phyloP scores from a whole-genome alignment of 306 rosid genomes.

The Delonix regia region DNA sequence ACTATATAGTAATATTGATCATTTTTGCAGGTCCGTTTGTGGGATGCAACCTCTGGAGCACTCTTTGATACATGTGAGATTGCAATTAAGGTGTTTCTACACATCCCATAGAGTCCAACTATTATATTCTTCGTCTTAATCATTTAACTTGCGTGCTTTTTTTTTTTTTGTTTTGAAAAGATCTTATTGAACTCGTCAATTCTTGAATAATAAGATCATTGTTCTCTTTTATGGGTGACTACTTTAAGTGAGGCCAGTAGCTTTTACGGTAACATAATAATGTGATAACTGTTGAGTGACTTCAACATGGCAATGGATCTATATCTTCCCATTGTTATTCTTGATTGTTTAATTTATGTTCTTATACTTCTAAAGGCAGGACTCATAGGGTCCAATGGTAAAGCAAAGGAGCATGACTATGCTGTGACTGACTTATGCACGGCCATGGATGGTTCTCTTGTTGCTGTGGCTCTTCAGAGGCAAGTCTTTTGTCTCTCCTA shows the following conservation, averaged over 20 bases:
- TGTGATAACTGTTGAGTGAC: neutral
- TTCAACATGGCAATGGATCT: conserved; percentile 1
- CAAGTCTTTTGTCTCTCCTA: conserved; percentile 41
- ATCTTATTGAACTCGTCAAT: conserved; percentile 5
- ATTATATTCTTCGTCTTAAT: neutral
- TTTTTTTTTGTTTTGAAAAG: too few relatives aligned
- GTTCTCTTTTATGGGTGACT: neutral
- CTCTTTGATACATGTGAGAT: conserved; percentile 80
- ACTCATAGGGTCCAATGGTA: conserved; percentile 61
- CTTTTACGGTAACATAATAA: conserved; percentile 1
- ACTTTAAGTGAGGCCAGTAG: neutral
- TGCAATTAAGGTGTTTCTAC: conserved; percentile 62
- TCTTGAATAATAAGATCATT: conserved; percentile 1
- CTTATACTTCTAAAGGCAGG: conserved; percentile 71
- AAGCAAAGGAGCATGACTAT: conserved; percentile 55
- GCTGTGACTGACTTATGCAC: conserved; percentile 77
- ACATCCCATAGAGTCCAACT: conserved; percentile 13
- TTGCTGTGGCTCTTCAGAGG: conserved; percentile 93
- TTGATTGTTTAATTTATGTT: conserved; percentile 38
- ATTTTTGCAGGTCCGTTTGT: conserved; percentile 74
- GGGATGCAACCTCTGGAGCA: conserved; percentile 77
- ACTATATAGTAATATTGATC: conserved; percentile 19
- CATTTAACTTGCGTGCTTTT: neutral
- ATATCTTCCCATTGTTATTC: conserved; percentile 4
- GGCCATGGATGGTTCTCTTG: conserved; percentile 57